Base-by-base conservation (phyloP, 371 early-diverging fungal genomes). In the Mucor mucedo region DNA sequence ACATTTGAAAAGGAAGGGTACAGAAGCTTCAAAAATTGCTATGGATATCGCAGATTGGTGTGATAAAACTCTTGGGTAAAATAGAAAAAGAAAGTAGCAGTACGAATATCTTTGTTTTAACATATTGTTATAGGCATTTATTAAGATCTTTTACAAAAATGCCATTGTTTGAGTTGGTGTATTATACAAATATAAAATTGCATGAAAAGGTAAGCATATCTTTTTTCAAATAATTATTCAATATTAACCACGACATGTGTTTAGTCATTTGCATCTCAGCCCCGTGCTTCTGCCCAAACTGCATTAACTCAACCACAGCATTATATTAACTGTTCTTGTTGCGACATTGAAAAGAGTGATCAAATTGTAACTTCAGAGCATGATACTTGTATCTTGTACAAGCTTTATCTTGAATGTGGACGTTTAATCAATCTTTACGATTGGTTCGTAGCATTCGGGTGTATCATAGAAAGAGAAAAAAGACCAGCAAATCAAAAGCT, bases 381-480 rank as follows among this genome's bases (percentile, higher is more conserved):
- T 41, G 98, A 97, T 75, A 88, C 91, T 0, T 87, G 89, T 72
- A 91, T 96, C 39, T 70, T 91, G 4, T 97, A 97, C 73, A 85
- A 89, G 53, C 81, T 97, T 14, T 93, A 96, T 71, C 81, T 92
- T 10, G 97, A 97, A 67, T 93, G 93, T 68, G 96, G 96, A 3
- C 84, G 92, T 60, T 71, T 97, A 83, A 94, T 97, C 75, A 97
- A 97, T 72, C 71, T 97, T 53, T 92, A 89, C 62, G 98, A 97
- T 72, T 93, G 93, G 93, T 94, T 89, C 67, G 79, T 87, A 41
- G 90, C 95, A 1, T 97, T 96, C 77, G 83, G 84, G 2, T 78
- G 78, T 48, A 78, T 93, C 14, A 66, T 93, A 38, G 84, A 85
- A 52, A 76, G 83, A 54, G 81, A 79, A 47, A 64, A 71, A 29